Base-by-base conservation (phyloP, 495 filamentous ascomycete species). In the Neurospora sp. region DNA sequence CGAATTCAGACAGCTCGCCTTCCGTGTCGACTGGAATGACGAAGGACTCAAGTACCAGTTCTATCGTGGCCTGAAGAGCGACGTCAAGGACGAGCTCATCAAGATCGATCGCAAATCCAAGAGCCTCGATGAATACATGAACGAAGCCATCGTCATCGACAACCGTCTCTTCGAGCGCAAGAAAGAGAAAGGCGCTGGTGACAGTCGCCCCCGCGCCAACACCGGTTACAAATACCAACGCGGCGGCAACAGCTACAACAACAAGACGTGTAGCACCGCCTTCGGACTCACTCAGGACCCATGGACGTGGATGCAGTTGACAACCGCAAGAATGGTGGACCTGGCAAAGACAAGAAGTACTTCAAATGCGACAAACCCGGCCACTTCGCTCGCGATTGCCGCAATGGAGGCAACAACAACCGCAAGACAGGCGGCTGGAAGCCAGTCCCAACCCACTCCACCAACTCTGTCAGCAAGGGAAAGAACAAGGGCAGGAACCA, bases 41-140 rank as follows among this genome's bases (percentile, higher is more conserved):
- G 41, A 44, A n/a, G 6, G 41, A 0, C 14, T 44, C 6, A 44
- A 44, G 7, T 44, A 44, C 0, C 16, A 44, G 6, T 70, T 70
- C 16, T 70, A 70, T 0, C 10, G 69, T 0, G 69, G 68, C 0
- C 2, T 70, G 0, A 70, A 70, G n/a, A 31, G 16, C 5, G 11
- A 70, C 5, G 37, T 70, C 2, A 70, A 70, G 14, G 69, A 70
- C 69, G 69, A 70, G 0, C 69, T 70, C 35, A 70, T 70, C 37
- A 70, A 70, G 10, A 20, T 38, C 5, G 69, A 70, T 0, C 35
- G 35, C 11, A 22, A 70, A 3, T 16, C 69, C 0, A 38, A 18
- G 11, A 35, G 31, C 37, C 69, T 70, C 9, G 35, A 70, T 0
- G 35, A 70, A 11, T 70, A 70, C 4, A 41, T 70, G 16, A 70